Evolutionary conservation across 768 basidiomycete genomes (phyloP), one percentile per base, ranked within the genome.

Genomic region (Mycena olivaceomarginata): DNA sequence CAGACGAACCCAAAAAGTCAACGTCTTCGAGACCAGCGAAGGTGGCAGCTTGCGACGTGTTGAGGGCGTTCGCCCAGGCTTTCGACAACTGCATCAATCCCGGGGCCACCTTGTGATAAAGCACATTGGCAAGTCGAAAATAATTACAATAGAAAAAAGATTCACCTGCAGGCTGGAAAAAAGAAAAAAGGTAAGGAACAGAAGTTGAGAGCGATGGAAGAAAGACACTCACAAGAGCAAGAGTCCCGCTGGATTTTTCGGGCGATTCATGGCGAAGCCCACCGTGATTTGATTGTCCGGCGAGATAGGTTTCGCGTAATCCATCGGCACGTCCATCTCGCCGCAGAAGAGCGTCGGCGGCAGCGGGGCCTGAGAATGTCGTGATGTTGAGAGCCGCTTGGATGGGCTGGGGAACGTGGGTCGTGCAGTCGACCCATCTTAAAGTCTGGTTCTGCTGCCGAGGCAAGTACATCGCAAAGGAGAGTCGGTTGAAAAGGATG

Each of bases 311-410:
- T 80, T 68, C 1, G 77, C 4, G 41, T 80, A 81, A 64, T 81
- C 80, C 79, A 81, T 76, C 31, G 80, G 80, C n/a, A 81, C 80
- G 53, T 81, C 77, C 40, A 81, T 53, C 53, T 77, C 77, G 16
- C 63, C 63, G 41, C 63, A 65, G 20, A 45, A 22, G 63, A 65
- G 63, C 43, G 43, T 65, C 43, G 63, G n/a, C 10, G 63, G 63
- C 5, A 65, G 63, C 1, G 63, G 41, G 5, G n/a, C 63, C 41
- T 5, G 43, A 15, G 43, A 65, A 65, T 11, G 63, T 65, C 41
- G 63, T 65, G 63, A 65, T 65, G n/a, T 65, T 65, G 41, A 65
- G 43, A 2, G 63, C 63, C 9, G 7, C 10, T 15, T 65, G 63
- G 13, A 65, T 65, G 22, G 63, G 63, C 12, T 25, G 63, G n/a